phyloP scores from a whole-genome alignment of 768 basidiomycete genomes.

The Kwoniella dendrophila region DNA sequence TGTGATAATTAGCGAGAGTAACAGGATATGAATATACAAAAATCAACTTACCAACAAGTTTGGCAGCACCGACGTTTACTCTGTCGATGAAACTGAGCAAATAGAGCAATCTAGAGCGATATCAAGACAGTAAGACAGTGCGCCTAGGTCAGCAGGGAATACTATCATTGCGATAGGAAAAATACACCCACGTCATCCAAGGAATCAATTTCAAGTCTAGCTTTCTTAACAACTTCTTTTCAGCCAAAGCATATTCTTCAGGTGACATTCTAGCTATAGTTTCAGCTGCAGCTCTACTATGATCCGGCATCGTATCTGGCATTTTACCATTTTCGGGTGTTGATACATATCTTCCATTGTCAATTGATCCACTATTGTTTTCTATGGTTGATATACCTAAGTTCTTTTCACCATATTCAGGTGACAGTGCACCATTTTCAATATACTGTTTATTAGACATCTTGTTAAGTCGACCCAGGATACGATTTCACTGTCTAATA shows the following conservation, averaged over 20 bases:
- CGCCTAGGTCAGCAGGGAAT: too few relatives aligned
- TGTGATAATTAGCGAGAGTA: neutral
- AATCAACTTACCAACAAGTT: constrained; percentile 46
- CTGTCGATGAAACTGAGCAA: constrained; percentile 49
- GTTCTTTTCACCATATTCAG: too few relatives aligned
- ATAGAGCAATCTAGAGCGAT: constrained; percentile 14
- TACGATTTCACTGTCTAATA: too few relatives aligned
- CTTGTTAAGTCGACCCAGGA: too few relatives aligned
- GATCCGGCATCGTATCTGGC: constrained; percentile 32
- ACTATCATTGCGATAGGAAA: too few relatives aligned
- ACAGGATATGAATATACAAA: neutral
- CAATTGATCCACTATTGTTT: too few relatives aligned
- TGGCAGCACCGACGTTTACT: constrained; percentile 52
- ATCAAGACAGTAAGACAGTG: neutral
- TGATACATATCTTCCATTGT: too few relatives aligned
- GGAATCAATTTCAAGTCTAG: constrained; percentile 52
- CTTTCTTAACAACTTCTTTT: constrained; percentile 48
- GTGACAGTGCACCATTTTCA: too few relatives aligned
- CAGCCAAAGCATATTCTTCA: constrained; percentile 46
- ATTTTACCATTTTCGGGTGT: constrained; percentile 16
- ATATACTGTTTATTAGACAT: too few relatives aligned
- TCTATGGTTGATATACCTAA: too few relatives aligned
- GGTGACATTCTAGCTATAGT: constrained; percentile 39
- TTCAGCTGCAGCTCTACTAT: constrained; percentile 24
- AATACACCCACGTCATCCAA: constrained; percentile 56